These are phyloP conservation scores for Rhexocercosporidium sp. DNA, from an alignment of 2,329 filamentous ascomycete genomes.

Conservation along the genomic window DNA sequence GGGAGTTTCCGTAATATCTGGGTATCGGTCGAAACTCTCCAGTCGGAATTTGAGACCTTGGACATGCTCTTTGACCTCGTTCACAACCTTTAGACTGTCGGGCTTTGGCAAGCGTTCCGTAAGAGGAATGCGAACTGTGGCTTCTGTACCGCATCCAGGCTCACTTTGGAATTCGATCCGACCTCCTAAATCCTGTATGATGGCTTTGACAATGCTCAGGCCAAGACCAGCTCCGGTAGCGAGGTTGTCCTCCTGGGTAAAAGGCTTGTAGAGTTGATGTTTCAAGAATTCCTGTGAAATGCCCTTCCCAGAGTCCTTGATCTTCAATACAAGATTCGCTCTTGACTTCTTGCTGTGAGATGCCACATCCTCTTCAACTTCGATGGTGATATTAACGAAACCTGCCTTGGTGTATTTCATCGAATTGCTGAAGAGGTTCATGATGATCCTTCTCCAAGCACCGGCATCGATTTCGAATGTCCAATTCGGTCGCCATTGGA, in stretches of 20 bases:
- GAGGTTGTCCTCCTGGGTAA: slow-evolving; percentile 66
- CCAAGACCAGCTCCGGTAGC: slow-evolving; percentile 66
- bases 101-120: slow-evolving; percentile 21
- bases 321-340: slow-evolving; percentile 46
- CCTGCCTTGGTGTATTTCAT: slow-evolving; percentile 65
- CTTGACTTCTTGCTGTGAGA: slow-evolving; percentile 23
- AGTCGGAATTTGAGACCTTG: slow-evolving; percentile 34
- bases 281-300: slow-evolving; percentile 67
- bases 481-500: slow-evolving; percentile 56
- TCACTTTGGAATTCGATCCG: slow-evolving; percentile 61
- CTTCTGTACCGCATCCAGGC: slow-evolving; percentile 58
- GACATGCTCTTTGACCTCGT: slow-evolving; percentile 27
- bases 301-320: slow-evolving; percentile 68
- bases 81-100: slow-evolving; percentile 22
- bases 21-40: slow-evolving; percentile 38
- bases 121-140: slow-evolving; percentile 42
- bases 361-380: slow-evolving; percentile 35
- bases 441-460: slow-evolving; percentile 55
- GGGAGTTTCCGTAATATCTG: slow-evolving; percentile 40
- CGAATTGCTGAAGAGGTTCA: slow-evolving; percentile 67
- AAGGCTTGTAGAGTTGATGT: slow-evolving; percentile 64
- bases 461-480: slow-evolving; percentile 60
- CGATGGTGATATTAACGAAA: slow-evolving; percentile 52
- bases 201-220: slow-evolving; percentile 64
- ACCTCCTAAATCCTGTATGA: slow-evolving; percentile 64